These are phyloP conservation scores for Taxillus chinensis DNA, from an alignment of 164 flowering plant species.

Conservation along the genomic window DNA sequence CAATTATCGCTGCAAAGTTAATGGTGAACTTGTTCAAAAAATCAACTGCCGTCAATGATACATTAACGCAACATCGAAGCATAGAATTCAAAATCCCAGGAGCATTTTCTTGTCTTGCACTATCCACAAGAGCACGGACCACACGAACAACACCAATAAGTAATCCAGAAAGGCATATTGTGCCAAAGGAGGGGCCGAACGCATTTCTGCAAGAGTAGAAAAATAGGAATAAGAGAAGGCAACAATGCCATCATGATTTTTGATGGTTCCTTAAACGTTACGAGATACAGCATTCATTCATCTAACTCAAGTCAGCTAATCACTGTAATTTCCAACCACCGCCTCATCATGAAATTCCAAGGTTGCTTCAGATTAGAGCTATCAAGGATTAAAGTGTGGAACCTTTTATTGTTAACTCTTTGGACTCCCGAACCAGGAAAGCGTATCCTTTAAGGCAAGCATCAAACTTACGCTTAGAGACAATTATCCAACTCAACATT, in stretches of 20 bases:
- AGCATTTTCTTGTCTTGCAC: constrained; percentile 49
- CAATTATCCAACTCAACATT: too few species aligned
- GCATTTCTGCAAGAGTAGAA: constrained; percentile 46
- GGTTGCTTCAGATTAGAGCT: too few species aligned
- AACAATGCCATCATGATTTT: background rate
- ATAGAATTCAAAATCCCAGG: constrained; percentile 49
- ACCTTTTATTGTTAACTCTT: too few species aligned
- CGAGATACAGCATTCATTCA: background rate
- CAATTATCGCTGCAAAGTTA: constrained; percentile 81
- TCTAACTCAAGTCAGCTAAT: background rate
- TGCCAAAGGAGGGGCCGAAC: constrained; percentile 76
- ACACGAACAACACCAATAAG: constrained; percentile 47
- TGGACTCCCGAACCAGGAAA: too few species aligned
- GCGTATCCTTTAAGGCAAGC: too few species aligned
- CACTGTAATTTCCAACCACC: background rate
- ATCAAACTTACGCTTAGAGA: too few species aligned
- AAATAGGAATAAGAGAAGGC: background rate
- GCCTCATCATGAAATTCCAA: too few species aligned
- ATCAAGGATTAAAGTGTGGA: too few species aligned
- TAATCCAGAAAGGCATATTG: constrained; percentile 69
- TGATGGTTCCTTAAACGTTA: background rate
- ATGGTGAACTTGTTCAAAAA: constrained; percentile 78
- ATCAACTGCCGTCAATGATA: constrained; percentile 49
- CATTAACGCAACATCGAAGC: constrained; percentile 58
- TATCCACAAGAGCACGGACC: constrained; percentile 65